Evolutionary conservation across 2,329 filamentous ascomycete genomes (phyloP).

Genomic region (Diaporthe citriasiana): DNA sequence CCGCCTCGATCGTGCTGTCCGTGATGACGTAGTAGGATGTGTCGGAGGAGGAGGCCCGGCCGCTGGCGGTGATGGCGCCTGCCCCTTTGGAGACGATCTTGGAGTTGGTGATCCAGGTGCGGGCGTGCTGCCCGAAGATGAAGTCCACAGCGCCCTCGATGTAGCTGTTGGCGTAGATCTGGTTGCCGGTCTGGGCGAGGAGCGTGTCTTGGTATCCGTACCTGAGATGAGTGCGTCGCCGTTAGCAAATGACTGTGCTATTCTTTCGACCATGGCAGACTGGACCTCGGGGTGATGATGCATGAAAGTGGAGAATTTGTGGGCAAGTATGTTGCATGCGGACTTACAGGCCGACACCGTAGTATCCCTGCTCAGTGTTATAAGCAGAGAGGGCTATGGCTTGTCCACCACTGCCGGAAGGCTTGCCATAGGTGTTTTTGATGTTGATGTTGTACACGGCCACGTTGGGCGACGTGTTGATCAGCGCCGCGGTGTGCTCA

Average conservation of each 20-base stretch:
- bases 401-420: constrained; percentile 54
- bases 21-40: constrained; percentile 69
- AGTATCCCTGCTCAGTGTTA: constrained; percentile 67
- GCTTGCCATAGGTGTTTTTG: constrained; percentile 61
- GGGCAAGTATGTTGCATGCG: constrained; percentile 35
- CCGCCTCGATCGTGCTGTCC: constrained; percentile 61
- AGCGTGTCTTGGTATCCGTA: constrained; percentile 71
- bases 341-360: constrained; percentile 62
- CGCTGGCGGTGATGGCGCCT: constrained; percentile 63
- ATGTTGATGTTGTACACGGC: constrained; percentile 71
- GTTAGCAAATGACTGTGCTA: not conserved
- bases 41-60: constrained; percentile 54
- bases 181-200: constrained; percentile 63
- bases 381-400: constrained; percentile 68
- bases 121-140: constrained; percentile 69
- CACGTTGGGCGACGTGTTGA: constrained; percentile 59
- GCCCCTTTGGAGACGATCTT: constrained; percentile 61
- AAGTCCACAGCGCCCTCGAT: constrained; percentile 72
- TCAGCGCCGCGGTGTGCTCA: constrained; percentile 59
- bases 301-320: not conserved
- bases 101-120: constrained; percentile 66
- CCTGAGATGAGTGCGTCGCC: not conserved
- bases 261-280: not conserved
- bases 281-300: not conserved
- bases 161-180: constrained; percentile 67